Evolutionary conservation across 164 flowering plant species (phyloP), one percentile per base, ranked within the genome.

Genomic region (Cinnamomum micranthum): DNA sequence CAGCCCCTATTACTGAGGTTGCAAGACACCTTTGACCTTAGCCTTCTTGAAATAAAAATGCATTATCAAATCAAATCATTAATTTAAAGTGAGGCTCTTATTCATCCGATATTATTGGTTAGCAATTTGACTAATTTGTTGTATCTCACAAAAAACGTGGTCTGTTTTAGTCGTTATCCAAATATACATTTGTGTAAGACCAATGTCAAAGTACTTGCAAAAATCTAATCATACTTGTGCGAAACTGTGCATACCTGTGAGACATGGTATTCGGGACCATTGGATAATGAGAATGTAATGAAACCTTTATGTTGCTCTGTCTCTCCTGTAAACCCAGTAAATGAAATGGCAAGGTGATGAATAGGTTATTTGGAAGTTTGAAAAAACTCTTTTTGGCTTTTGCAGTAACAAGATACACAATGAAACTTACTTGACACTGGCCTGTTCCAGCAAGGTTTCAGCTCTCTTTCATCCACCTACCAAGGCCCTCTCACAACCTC

Each of bases 251-350:
- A 65, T 87, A 95, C 98, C 97, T 95, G 99, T 17, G 95, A 89
- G 75, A 90, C 82, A 82, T 95, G 99, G 83, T 91, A 93, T 70
- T 95, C 98, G 24, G 98, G 97, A 65, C 99, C 99, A 80, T 89
- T 87, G 9, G 88, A 88, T 72, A 95, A 80, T 13, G 99, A 92
- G 84, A 95, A 89, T 66, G 88, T 88, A 74, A 95, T 80, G 78
- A 70, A 93, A 20, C 99, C 98, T 58, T 82, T 82, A 84, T 4
- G 95, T 76, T 66, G 79, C 73, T 58, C 86, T 20, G 77, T 80
- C 28, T 84, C 88, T 79, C 85, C 96, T 85, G 84, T 51, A 23
- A 70, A 41, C 69, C 68, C 71, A 68, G 20, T 65, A 13, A 6
- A 47, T 70, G 66, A 75, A 71, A 15, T 31, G 74, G 47, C 63